Percentiles rank a stretch among this genome's conserved stretches.
phyloP scores from a whole-genome alignment of 2,329 filamentous ascomycete genomes.

The Didymosphaeria variabile region DNA sequence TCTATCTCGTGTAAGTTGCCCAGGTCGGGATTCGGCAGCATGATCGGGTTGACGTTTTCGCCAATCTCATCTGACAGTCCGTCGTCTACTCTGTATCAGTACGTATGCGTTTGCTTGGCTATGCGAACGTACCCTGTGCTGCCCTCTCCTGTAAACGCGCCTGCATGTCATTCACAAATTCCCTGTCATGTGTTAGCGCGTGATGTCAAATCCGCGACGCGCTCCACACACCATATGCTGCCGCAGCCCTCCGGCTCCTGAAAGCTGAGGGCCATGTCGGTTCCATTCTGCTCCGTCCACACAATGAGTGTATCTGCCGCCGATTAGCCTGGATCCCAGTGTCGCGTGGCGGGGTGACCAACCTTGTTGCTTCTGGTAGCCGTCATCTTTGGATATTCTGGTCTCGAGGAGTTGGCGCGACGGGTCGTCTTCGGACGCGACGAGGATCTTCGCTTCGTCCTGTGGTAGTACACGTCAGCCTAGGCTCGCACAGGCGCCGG shows the following conservation, averaged over 20 bases:
- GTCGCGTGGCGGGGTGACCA: conserved; percentile 39
- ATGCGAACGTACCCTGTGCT: conserved; percentile 62
- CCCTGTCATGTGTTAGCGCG: conserved; percentile 65
- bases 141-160: conserved; percentile 72
- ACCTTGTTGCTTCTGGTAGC: conserved; percentile 98
- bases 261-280: conserved; percentile 98
- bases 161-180: conserved; percentile 89
- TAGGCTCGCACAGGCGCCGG: conserved; percentile 19
- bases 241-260: conserved; percentile 96
- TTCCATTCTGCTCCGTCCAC: conserved; percentile 90
- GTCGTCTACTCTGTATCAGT: conserved; percentile 68
- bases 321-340: conserved; percentile 28
- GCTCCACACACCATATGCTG: conserved; percentile 77
- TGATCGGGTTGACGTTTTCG: conserved; percentile 74
- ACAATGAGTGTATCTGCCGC: conserved; percentile 90
- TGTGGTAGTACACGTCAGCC: conserved; percentile 62
- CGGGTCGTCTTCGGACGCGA: conserved; percentile 93
- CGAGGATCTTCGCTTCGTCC: conserved; percentile 87
- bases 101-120: conserved; percentile 9
- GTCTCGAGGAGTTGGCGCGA: conserved; percentile 86
- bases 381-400: conserved; percentile 90
- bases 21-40: conserved; percentile 81
- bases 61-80: conserved; percentile 87
- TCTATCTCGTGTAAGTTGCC: conserved; percentile 86
- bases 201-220: conserved; percentile 14